Conservation (phyloP, 2,329 filamentous ascomycete genomes). For the Cercospora canescens region DNA sequence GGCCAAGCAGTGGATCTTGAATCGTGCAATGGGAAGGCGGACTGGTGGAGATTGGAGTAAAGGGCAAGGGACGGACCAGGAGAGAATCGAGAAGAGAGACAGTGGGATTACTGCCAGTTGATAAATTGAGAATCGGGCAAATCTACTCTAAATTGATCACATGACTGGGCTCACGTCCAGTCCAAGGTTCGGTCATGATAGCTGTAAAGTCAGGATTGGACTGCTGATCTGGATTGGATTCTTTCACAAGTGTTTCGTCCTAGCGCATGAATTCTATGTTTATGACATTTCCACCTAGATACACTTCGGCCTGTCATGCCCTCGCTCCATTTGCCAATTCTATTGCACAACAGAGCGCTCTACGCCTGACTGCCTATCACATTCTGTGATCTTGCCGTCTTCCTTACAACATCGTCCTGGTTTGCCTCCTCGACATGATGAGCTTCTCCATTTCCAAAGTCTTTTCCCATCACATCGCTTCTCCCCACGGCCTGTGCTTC, state of each 20-base stretch:
- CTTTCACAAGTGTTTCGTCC: too few species aligned
- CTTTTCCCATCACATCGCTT: conserved; percentile 27
- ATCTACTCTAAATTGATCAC: neutral
- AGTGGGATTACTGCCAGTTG: conserved; percentile 12
- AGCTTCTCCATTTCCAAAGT: conserved; percentile 11
- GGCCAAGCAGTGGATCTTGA: conserved; percentile 42
- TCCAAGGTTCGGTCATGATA: too few species aligned
- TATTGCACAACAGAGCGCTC: neutral
- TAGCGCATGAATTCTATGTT: too few species aligned
- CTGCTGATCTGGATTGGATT: too few species aligned
- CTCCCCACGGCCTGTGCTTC: conserved; percentile 34
- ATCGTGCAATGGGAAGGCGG: conserved; percentile 38
- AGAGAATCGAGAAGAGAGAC: conserved; percentile 21
- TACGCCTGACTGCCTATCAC: neutral
- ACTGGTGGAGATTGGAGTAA: conserved; percentile 21
- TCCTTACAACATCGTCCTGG: conserved; percentile 6
- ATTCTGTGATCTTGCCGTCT: neutral
- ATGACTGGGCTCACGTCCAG: too few species aligned
- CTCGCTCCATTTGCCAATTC: too few species aligned
- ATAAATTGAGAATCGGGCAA: neutral
- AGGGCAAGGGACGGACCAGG: conserved; percentile 21
- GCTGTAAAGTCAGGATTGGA: too few species aligned
- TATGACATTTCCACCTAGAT: too few species aligned
- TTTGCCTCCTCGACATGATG: conserved; percentile 16
- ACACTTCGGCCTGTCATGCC: neutral